Evolutionary conservation across 108 stramenopile species (phyloP).

Genomic region (Nitzschia sp.): DNA sequence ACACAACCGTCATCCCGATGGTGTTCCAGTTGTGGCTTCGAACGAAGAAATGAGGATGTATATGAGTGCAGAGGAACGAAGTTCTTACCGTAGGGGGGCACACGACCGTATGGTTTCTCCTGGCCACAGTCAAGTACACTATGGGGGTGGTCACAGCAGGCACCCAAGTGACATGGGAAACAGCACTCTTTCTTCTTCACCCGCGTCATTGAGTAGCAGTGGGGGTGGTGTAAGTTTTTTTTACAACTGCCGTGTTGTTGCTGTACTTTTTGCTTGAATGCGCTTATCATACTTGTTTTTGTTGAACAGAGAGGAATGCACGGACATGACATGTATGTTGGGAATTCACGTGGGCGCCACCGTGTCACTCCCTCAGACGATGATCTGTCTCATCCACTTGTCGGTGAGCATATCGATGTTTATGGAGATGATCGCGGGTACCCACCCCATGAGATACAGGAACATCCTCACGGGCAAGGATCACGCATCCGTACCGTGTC

Average conservation of each 20-base stretch:
- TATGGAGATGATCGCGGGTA: constrained; percentile 36
- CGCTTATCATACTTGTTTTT: neutral
- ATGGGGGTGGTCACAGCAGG: constrained; percentile 18
- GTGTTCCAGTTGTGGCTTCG: constrained; percentile 9
- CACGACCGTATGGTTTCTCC: constrained; percentile 24
- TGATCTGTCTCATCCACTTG: constrained; percentile 43
- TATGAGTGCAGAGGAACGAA: constrained; percentile 7
- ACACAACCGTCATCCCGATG: constrained; percentile 18
- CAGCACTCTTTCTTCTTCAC: constrained; percentile 5
- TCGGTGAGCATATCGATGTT: constrained; percentile 53
- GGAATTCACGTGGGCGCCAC: constrained; percentile 13
- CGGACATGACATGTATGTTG: constrained; percentile 6
- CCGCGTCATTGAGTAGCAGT: constrained; percentile 8
- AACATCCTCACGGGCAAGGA: neutral
- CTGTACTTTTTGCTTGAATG: neutral
- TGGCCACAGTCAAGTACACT: constrained; percentile 22
- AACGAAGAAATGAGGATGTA: constrained; percentile 26
- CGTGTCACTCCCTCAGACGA: constrained; percentile 34
- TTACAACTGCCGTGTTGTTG: no score
- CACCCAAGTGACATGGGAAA: constrained; percentile 13
- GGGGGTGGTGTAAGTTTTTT: neutral
- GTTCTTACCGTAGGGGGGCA: neutral
- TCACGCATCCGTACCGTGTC: constrained; percentile 6
- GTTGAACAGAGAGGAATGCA: constrained; percentile 8
- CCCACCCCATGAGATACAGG: constrained; percentile 11